Base-by-base conservation (phyloP, 768 basidiomycete species). In the Tulasnella sp. region DNA sequence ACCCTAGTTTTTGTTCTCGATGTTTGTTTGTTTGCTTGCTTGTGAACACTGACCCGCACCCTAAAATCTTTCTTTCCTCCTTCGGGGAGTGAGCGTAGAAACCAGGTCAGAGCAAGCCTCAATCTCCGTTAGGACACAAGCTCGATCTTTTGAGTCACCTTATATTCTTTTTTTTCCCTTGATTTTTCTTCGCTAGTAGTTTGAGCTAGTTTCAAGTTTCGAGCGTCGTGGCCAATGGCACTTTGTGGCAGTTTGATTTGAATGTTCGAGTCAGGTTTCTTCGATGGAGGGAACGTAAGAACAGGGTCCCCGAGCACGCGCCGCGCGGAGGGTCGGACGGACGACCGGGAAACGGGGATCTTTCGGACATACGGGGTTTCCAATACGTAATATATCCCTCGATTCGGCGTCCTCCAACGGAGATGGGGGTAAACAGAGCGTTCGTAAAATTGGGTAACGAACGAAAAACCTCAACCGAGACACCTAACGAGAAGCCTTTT, bases 121-220 rank as follows among this genome's bases (percentile, higher is more conserved):
- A 69, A 69, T 37, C 64, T 69, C 64, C 64, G 64, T 69, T 69
- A 14, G 34, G 64, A 69, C 28, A 69, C 64, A 69, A 69, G 34
- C 20, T 28, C 31, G n/a, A n/a, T n/a, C n/a, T n/a, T 37, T 8
- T 31, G 34, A 28, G 64, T 28, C 60, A 42, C 42, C n/a, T 31
- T 69, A 1, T 28, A 24, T 69, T 28, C 34, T 69, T 69, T 69
- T 69, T 31, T 34, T 69, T 34, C n/a, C n/a, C n/a, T 69, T 20
- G 11, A 8, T 69, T 34, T 69, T n/a, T 8, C 8, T 12, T 7
- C 6, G 5, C 4, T 16, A 1, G 42, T 44, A 16, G 14, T 44
- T 42, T 44, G 44, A 44, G 44, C 8, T 16, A 16, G 37, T 37
- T 37, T 37, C 44, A 44, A 44, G 44, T 44, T 16, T 11, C 11